phyloP scores from a whole-genome alignment of 192 early-diverging fungal genomes.

The Oehlia diaphana region DNA sequence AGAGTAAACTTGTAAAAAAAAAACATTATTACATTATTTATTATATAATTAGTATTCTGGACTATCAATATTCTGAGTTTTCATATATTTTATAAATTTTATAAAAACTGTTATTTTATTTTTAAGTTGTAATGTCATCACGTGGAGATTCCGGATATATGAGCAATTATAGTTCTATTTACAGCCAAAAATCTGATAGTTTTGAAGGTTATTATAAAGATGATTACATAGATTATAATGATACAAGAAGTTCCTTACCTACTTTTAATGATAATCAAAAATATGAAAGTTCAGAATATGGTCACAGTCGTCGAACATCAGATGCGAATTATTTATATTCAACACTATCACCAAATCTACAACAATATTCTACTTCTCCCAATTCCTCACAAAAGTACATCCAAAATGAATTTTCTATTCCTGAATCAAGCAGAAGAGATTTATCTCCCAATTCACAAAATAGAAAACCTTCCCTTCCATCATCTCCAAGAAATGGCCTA shows the following conservation, averaged over 20 bases:
- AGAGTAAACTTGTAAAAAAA: neutral
- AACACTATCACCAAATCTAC: neutral
- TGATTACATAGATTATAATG: neutral
- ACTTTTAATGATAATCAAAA: neutral
- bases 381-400: neutral
- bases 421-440: neutral
- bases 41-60: too few relatives aligned
- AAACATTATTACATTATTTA: too few relatives aligned
- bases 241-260: neutral
- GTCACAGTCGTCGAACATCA: neutral
- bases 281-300: neutral
- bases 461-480: neutral
- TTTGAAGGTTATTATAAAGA: neutral
- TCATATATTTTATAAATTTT: too few relatives aligned
- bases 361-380: neutral
- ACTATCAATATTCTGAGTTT: too few relatives aligned
- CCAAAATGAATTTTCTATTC: neutral
- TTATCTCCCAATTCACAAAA: neutral
- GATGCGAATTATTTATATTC: neutral
- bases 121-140: neutral
- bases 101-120: too few relatives aligned
- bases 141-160: slow-evolving; percentile 11
- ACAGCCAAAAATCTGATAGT: slow-evolving; percentile 15
- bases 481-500: neutral
- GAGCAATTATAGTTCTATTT: slow-evolving; percentile 8